A percentile compares a stretch with the other conserved stretches of the same genome.
Evolutionary conservation across 768 basidiomycete species (phyloP).

Genomic region (Russula foetens): DNA sequence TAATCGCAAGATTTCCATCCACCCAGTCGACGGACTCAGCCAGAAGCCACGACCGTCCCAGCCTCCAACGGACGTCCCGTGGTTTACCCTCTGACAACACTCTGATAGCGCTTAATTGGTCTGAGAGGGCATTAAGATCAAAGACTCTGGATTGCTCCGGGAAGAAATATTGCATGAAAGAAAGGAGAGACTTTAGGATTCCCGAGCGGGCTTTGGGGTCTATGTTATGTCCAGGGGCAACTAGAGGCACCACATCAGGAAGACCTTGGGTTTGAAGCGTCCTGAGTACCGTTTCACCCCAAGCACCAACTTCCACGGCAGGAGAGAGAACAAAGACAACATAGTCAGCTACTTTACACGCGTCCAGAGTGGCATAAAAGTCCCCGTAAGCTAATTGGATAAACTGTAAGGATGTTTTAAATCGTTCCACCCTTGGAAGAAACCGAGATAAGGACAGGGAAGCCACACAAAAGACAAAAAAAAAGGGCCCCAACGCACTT

Average conservation of each 20-base stretch:
- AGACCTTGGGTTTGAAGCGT: conserved; percentile 88
- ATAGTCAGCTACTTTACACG: conserved; percentile 85
- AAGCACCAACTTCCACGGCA: conserved; percentile 68
- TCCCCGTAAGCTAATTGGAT: conserved; percentile 63
- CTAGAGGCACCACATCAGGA: conserved; percentile 71
- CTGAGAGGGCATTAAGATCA: conserved; percentile 57
- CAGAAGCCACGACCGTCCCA: conserved; percentile 69
- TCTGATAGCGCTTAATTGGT: conserved; percentile 65
- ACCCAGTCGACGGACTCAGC: conserved; percentile 58
- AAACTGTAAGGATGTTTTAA: conserved; percentile 88
- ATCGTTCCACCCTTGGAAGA: conserved; percentile 63
- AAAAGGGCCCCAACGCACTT: conserved; percentile 45
- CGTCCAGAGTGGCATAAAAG: conserved; percentile 75
- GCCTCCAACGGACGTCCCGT: conserved; percentile 71
- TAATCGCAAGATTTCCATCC: conserved; percentile 62
- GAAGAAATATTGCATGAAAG: conserved; percentile 93
- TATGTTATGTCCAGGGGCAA: conserved; percentile 45
- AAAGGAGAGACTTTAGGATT: conserved; percentile 81
- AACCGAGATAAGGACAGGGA: neutral
- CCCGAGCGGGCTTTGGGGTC: conserved; percentile 58
- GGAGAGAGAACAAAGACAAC: conserved; percentile 80
- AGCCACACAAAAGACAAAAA: conserved; percentile 1
- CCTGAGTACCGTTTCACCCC: conserved; percentile 84
- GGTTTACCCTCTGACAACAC: conserved; percentile 82
- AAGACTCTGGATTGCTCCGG: conserved; percentile 72